Evolutionary conservation across 2,329 filamentous ascomycete genomes (phyloP).

Genomic region (Neophaeococcomyces aloes): DNA sequence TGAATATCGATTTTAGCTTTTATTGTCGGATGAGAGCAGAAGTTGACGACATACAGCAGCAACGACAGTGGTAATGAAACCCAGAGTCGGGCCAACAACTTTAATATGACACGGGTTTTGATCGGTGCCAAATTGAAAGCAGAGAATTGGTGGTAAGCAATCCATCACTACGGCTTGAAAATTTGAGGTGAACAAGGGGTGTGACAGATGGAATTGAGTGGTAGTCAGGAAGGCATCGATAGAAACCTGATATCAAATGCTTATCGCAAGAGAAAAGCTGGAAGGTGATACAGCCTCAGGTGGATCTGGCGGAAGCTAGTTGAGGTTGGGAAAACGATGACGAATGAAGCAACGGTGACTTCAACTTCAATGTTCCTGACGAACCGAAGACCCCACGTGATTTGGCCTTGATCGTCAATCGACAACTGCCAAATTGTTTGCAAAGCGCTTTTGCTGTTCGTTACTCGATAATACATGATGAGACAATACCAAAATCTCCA

Average conservation of each 20-base stretch:
- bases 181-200: background rate
- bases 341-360: no score
- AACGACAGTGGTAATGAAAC: slow-evolving; percentile 35
- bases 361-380: no score
- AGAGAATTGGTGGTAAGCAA: slow-evolving; percentile 28
- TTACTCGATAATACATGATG: no score
- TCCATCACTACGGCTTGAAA: background rate
- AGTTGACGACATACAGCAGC: slow-evolving; percentile 36
- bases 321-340: no score
- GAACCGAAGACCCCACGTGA: no score
- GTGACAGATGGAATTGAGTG: background rate
- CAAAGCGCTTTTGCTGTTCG: no score
- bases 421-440: no score
- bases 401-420: no score
- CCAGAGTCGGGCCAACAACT: slow-evolving; percentile 45
- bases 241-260: no score
- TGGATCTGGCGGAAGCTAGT: background rate
- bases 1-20: slow-evolving; percentile 20
- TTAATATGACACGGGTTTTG: slow-evolving; percentile 50
- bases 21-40: background rate
- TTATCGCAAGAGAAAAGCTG: background rate
- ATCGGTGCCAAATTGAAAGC: slow-evolving; percentile 46
- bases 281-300: background rate
- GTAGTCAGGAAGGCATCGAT: background rate
- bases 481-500: no score